phyloP scores from a whole-genome alignment of 352 stramenopile genomes.

The Globisporangium lucens region DNA sequence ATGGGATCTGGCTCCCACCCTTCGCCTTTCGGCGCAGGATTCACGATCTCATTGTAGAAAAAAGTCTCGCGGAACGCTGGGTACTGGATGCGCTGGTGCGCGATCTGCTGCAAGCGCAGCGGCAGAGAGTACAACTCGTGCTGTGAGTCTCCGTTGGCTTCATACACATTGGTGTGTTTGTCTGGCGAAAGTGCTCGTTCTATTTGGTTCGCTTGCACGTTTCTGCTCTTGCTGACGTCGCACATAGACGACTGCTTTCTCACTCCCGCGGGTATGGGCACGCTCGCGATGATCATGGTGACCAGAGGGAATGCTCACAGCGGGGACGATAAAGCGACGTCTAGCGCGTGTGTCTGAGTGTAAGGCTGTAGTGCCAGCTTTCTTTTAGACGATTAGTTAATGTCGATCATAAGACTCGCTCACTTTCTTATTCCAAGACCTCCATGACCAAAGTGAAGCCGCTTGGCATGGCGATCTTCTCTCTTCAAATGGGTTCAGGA shows the following conservation, averaged over 20 bases:
- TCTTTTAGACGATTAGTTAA: neutral
- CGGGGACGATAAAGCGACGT: neutral
- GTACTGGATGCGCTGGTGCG: slow-evolving; percentile 29
- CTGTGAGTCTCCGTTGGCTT: neutral
- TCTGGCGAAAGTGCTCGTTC: neutral
- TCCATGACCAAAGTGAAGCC: slow-evolving; percentile 3
- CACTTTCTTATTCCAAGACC: slow-evolving; percentile 3
- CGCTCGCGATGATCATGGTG: slow-evolving; percentile 18
- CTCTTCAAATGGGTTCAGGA: neutral
- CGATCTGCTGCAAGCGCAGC: slow-evolving; percentile 13
- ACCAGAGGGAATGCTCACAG: neutral
- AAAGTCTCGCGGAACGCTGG: slow-evolving; percentile 60
- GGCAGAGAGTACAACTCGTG: neutral
- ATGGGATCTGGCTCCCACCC: slow-evolving; percentile 30
- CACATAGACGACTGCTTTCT: neutral
- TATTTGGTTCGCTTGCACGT: neutral
- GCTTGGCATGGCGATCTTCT: neutral
- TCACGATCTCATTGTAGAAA: slow-evolving; percentile 53
- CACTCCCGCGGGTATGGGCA: neutral
- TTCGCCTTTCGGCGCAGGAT: slow-evolving; percentile 40
- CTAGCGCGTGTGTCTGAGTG: neutral
- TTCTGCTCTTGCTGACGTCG: neutral
- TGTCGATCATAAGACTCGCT: neutral
- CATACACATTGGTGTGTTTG: neutral
- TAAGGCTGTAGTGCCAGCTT: neutral